phyloP scores from a whole-genome alignment of 2,329 filamentous ascomycete genomes.

The Alternaria conjuncta region DNA sequence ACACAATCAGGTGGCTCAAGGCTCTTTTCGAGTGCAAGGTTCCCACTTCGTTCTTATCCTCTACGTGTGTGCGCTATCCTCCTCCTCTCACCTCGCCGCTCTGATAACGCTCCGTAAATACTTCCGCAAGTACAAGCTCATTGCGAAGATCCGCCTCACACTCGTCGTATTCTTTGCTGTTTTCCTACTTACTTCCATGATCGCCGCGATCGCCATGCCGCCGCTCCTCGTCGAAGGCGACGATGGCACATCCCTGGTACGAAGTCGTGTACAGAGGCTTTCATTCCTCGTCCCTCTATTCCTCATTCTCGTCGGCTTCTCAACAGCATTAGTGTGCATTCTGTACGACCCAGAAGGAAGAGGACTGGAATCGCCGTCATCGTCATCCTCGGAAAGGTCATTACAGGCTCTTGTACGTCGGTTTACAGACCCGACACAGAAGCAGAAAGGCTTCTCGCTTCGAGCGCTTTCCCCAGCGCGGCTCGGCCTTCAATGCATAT shows the following conservation, averaged over 20 bases:
- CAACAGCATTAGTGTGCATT: constrained; percentile 37
- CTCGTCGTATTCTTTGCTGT: constrained; percentile 37
- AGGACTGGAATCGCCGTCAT: constrained; percentile 3
- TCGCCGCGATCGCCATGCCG: constrained; percentile 31
- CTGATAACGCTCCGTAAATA: constrained; percentile 42
- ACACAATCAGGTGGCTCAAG: constrained; percentile 28
- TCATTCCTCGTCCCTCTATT: constrained; percentile 33
- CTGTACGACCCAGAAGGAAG: constrained; percentile 26
- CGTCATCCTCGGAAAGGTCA: constrained; percentile 3
- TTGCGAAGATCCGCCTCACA: constrained; percentile 36
- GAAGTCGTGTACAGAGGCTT: constrained; percentile 25
- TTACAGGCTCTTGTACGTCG: constrained; percentile 8
- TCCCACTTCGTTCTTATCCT: constrained; percentile 42
- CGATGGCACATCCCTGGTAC: constrained; percentile 7
- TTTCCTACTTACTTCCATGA: constrained; percentile 37
- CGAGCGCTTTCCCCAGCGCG: constrained; percentile 10
- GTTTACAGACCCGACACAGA: constrained; percentile 11
- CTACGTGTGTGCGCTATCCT: constrained; percentile 40
- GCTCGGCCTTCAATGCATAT: constrained; percentile 22
- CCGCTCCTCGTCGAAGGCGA: constrained; percentile 3
- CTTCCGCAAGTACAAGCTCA: constrained; percentile 36
- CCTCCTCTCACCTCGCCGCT: constrained; percentile 41
- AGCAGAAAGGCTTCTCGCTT: neutral
- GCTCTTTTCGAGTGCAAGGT: constrained; percentile 34
- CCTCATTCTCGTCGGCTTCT: constrained; percentile 39